A percentile compares a stretch with the other conserved stretches of the same genome.
phyloP scores from a whole-genome alignment of 2,329 filamentous ascomycete species.

The Myriosclerotinia duriaeana region DNA sequence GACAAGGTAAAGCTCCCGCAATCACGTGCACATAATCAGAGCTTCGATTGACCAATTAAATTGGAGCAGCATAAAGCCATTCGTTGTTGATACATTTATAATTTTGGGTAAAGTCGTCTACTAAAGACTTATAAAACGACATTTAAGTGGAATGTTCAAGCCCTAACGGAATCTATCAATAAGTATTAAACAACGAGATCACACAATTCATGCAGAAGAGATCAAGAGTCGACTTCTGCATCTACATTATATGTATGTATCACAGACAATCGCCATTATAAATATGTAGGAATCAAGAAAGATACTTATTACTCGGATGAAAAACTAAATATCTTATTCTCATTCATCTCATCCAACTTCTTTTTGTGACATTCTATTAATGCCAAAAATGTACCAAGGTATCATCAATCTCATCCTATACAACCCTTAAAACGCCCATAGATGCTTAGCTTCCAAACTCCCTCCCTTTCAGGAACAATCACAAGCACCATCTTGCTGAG shows the following conservation, averaged over 20 bases:
- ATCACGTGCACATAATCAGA: background rate
- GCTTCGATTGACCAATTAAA: background rate
- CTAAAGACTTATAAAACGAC: too few species aligned
- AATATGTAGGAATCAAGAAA: too few species aligned
- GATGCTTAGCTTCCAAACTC: constrained; percentile 27
- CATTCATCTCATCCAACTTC: constrained; percentile 8
- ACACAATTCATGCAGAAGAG: too few species aligned
- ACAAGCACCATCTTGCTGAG: constrained; percentile 2
- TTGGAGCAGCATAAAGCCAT: background rate
- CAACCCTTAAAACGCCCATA: constrained; percentile 27
- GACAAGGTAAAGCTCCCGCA: constrained; percentile 1
- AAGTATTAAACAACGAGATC: too few species aligned
- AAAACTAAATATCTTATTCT: background rate
- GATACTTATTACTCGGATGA: background rate
- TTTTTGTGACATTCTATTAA: constrained; percentile 11
- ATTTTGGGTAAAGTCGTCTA: too few species aligned
- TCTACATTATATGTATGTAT: too few species aligned
- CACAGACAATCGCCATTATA: background rate
- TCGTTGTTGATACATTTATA: too few species aligned
- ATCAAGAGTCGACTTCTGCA: too few species aligned
- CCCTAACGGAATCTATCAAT: too few species aligned
- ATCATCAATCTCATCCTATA: constrained; percentile 26
- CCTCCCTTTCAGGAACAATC: constrained; percentile 17
- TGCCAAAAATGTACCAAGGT: constrained; percentile 26
- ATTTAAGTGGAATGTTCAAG: too few species aligned